These are phyloP conservation scores for Tardiomyces blankii DNA, from an alignment of 1,139 yeast species.

Conservation along the genomic window DNA sequence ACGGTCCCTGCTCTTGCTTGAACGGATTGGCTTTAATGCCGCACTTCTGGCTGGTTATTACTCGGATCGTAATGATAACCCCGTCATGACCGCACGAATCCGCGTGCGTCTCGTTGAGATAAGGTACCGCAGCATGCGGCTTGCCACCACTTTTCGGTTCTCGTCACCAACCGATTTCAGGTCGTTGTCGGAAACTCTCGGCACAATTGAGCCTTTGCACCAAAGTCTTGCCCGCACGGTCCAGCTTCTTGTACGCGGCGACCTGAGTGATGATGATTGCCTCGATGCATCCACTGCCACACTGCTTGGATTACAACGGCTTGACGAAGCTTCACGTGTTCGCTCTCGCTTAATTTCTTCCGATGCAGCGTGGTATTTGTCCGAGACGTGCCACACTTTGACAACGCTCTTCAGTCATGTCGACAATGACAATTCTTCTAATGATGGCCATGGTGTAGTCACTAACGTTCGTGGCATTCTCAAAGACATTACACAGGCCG, in stretches of 20 bases:
- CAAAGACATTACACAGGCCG: no score
- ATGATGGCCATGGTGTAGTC: no score
- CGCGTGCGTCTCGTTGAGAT: not conserved
- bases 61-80: not conserved
- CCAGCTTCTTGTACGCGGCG: not conserved
- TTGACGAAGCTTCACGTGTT: not conserved
- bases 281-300: not conserved
- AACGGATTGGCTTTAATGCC: slow-evolving; percentile 9
- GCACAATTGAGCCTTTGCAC: not conserved
- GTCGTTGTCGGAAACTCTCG: not conserved
- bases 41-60: not conserved
- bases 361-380: not conserved
- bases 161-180: not conserved
- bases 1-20: slow-evolving; percentile 9
- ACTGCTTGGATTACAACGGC: not conserved
- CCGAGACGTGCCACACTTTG: not conserved
- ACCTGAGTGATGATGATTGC: not conserved
- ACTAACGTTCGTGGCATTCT: no score
- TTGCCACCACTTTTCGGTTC: not conserved
- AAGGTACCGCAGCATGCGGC: not conserved
- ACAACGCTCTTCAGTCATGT: not conserved
- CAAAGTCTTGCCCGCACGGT: not conserved
- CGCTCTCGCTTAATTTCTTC: not conserved
- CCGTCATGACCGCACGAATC: not conserved
- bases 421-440: no score